Percentiles rank a stretch among this genome's conserved stretches.
These are phyloP conservation scores for Xerophyta viscosa DNA, from an alignment of 106 monocot genomes.

Conservation along the genomic window DNA sequence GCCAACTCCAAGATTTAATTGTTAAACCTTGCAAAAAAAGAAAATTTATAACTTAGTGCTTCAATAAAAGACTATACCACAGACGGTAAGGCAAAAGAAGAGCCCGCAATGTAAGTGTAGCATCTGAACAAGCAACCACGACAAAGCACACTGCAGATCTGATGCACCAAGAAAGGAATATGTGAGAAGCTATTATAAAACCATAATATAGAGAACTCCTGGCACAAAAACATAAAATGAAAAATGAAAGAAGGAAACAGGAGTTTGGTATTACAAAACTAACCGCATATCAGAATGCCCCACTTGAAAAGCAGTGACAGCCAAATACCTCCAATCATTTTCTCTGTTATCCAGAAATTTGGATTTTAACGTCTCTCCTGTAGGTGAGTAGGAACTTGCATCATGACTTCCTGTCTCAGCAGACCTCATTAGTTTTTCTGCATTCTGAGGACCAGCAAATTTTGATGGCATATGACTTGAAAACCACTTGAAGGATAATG, in stretches of 20 bases:
- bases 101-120: conserved; percentile 62
- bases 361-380: background rate
- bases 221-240: too few species aligned
- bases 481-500: conserved; percentile 78
- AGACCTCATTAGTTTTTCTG: conserved; percentile 4
- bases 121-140: conserved; percentile 95
- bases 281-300: conserved; percentile 44
- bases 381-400: conserved; percentile 9
- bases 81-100: conserved; percentile 76
- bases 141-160: conserved; percentile 80
- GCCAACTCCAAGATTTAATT: too few species aligned
- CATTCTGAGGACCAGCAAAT: conserved; percentile 14
- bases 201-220: too few species aligned
- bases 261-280: background rate
- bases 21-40: too few species aligned
- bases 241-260: too few species aligned
- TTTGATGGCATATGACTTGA: conserved; percentile 70
- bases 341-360: conserved; percentile 31
- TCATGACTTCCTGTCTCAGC: conserved; percentile 10
- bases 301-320: conserved; percentile 87
- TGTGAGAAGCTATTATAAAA: too few species aligned
- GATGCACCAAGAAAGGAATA: background rate
- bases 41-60: too few species aligned
- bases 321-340: conserved; percentile 97
- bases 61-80: conserved; percentile 46